These are phyloP conservation scores for Astrothelium subdiscretum DNA, from an alignment of 495 filamentous ascomycete genomes.

Conservation along the genomic window DNA sequence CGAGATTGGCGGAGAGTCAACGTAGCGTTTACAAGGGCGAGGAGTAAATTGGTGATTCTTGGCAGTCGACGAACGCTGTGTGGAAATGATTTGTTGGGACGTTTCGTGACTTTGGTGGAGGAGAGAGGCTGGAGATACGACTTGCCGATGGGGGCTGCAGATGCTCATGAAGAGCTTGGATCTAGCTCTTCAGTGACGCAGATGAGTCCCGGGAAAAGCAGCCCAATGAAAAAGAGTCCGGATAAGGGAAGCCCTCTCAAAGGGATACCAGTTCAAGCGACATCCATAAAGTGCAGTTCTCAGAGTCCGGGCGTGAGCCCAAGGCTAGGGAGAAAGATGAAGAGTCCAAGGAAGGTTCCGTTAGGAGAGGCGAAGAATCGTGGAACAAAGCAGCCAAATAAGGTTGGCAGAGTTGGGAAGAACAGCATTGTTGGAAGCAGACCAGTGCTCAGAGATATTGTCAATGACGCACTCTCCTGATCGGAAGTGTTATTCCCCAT, in stretches of 20 bases:
- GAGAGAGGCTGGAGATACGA: constrained; percentile 63
- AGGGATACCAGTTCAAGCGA: neutral
- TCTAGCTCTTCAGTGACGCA: constrained; percentile 27
- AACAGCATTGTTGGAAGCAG: constrained; percentile 28
- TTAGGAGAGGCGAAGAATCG: constrained; percentile 5
- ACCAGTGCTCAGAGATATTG: constrained; percentile 42
- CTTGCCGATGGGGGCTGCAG: constrained; percentile 47
- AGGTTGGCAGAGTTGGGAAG: constrained; percentile 14
- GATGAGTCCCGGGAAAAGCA: neutral
- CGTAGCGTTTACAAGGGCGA: constrained; percentile 85
- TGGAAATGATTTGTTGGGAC: constrained; percentile 61
- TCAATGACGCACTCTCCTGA: constrained; percentile 32
- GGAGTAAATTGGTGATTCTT: constrained; percentile 77
- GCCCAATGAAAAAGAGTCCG: constrained; percentile 10
- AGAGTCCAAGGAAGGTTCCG: neutral
- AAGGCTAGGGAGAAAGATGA: neutral
- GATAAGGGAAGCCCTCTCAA: neutral
- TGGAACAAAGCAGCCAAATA: constrained; percentile 10
- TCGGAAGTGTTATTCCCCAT: neutral
- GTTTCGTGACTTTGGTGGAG: constrained; percentile 68
- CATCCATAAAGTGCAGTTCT: constrained; percentile 7
- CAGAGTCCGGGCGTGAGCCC: neutral
- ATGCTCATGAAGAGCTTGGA: constrained; percentile 46
- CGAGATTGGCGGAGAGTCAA: constrained; percentile 91
- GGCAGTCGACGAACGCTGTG: constrained; percentile 66